phyloP scores from a whole-genome alignment of 176 grass and related monocot species.

The Chrysopogon serrulatus region DNA sequence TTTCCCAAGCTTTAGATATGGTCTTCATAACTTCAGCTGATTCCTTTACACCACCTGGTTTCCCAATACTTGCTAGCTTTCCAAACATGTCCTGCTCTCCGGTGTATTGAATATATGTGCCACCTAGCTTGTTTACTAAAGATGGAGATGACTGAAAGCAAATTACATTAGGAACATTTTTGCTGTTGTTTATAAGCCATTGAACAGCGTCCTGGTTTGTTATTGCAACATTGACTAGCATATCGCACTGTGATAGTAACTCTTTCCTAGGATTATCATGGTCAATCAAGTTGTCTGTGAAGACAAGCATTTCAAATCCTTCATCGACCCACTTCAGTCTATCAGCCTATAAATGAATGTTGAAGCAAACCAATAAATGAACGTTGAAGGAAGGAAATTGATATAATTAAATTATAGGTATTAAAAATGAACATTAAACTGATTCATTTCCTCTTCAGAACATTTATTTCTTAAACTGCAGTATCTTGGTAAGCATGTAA shows the following conservation, averaged over 20 bases:
- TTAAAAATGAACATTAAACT: neutral
- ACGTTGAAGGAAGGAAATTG: neutral
- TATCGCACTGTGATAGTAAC: constrained; percentile 40
- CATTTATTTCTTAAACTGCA: neutral
- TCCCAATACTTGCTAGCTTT: constrained; percentile 42
- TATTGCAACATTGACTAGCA: constrained; percentile 79
- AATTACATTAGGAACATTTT: constrained; percentile 63
- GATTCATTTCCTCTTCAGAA: neutral
- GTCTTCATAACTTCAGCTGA: constrained; percentile 62
- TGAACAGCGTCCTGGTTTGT: constrained; percentile 40
- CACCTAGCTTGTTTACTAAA: constrained; percentile 78
- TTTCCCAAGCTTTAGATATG: constrained; percentile 82
- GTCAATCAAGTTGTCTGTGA: constrained; percentile 48
- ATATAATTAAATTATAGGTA: neutral
- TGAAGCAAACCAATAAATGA: neutral
- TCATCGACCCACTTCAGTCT: constrained; percentile 89
- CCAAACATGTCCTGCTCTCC: constrained; percentile 55
- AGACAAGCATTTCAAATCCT: constrained; percentile 80
- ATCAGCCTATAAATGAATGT: constrained; percentile 66
- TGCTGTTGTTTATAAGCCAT: constrained; percentile 53
- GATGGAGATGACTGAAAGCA: constrained; percentile 79
- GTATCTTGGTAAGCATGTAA: neutral
- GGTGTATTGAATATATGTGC: constrained; percentile 33
- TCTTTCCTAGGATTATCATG: constrained; percentile 37
- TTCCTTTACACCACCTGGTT: constrained; percentile 33